These are phyloP conservation scores for Colletotrichum plurivorum DNA, from an alignment of 2,329 filamentous ascomycete species.

Conservation along the genomic window DNA sequence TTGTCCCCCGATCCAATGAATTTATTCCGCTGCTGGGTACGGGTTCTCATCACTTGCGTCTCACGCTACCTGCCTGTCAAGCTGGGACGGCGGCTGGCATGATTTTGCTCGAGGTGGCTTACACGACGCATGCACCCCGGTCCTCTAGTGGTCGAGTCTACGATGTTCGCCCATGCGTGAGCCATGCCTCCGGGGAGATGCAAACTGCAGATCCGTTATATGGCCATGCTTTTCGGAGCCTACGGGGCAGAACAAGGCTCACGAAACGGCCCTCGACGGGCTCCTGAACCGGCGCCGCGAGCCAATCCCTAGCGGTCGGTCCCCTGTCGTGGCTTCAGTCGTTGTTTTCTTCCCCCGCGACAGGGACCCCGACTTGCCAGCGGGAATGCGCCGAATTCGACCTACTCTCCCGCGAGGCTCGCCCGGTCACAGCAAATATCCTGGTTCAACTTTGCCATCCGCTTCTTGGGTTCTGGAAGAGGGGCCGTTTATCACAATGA, in stretches of 20 bases:
- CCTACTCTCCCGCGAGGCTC: slow-evolving; percentile 5
- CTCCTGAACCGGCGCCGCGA: neutral
- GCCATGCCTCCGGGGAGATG: neutral
- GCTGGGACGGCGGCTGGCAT: slow-evolving; percentile 7
- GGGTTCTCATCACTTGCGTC: slow-evolving; percentile 22
- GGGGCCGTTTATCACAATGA: neutral
- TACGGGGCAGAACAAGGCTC: slow-evolving; percentile 25
- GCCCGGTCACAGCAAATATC: slow-evolving; percentile 1
- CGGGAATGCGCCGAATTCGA: neutral
- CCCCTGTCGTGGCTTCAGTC: slow-evolving; percentile 5
- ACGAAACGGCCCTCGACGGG: neutral
- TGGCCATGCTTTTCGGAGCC: slow-evolving; percentile 2
- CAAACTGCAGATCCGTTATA: slow-evolving; percentile 23
- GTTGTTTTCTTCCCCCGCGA: slow-evolving; percentile 3
- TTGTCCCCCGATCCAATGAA: slow-evolving; percentile 16
- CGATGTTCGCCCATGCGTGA: neutral
- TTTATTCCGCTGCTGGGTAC: slow-evolving; percentile 10
- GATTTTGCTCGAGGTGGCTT: slow-evolving; percentile 10
- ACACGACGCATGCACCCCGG: neutral
- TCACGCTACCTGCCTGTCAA: slow-evolving; percentile 8
- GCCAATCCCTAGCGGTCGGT: slow-evolving; percentile 8
- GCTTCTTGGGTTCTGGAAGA: slow-evolving; percentile 1
- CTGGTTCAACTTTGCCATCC: slow-evolving; percentile 21
- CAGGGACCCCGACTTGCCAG: neutral
- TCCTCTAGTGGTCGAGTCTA: neutral